phyloP scores from a whole-genome alignment of 306 rosid species.

The Corylus americana region DNA sequence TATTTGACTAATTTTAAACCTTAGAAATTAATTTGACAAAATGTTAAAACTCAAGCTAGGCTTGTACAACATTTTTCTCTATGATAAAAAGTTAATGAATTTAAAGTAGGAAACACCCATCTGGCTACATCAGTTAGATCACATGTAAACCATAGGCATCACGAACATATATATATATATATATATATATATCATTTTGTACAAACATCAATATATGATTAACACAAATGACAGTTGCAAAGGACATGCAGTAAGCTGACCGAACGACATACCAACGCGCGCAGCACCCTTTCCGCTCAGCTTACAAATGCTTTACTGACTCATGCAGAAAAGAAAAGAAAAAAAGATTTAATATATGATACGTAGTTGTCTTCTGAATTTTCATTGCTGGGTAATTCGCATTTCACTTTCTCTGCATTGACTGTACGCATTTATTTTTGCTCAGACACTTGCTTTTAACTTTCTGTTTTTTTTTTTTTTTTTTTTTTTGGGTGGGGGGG shows the following conservation, averaged over 20 bases:
- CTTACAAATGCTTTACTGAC: not conserved
- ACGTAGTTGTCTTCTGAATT: not conserved
- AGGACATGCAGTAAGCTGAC: not conserved
- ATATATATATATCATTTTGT: too few relatives aligned
- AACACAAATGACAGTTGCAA: not conserved
- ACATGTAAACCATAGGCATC: too few relatives aligned
- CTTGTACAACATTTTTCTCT: too few relatives aligned
- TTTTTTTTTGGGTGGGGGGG: too few relatives aligned
- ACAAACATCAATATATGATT: too few relatives aligned
- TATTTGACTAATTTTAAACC: too few relatives aligned
- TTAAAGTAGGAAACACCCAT: too few relatives aligned
- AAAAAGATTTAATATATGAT: not conserved
- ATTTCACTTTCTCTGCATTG: not conserved
- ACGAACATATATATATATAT: too few relatives aligned
- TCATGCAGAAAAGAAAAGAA: not conserved
- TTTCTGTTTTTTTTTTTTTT: not conserved
- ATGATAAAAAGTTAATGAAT: too few relatives aligned
- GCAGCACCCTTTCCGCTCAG: not conserved
- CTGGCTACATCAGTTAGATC: too few relatives aligned
- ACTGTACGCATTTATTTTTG: not conserved
- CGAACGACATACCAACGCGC: not conserved
- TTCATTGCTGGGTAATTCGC: not conserved
- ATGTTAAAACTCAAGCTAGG: too few relatives aligned
- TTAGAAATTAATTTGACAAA: too few relatives aligned
- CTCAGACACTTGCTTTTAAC: not conserved